phyloP scores from a whole-genome alignment of 371 early-diverging fungal species.

The Rhizomucor miehei region DNA sequence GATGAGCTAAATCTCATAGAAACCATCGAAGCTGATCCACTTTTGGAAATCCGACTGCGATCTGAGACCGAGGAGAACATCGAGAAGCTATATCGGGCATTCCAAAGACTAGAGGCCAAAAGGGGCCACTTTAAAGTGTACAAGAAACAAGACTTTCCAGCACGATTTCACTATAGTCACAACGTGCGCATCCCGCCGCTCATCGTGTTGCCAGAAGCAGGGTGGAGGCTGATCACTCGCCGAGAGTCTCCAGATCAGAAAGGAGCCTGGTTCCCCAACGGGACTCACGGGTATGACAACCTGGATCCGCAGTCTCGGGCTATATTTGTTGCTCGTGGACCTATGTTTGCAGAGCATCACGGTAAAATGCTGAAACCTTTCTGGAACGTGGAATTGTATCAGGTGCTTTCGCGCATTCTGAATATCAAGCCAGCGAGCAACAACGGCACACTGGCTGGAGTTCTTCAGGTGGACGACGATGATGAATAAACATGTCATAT shows the following conservation, averaged over 20 bases:
- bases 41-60: constrained; percentile 44
- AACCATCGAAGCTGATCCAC: constrained; percentile 28
- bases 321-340: constrained; percentile 83
- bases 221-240: constrained; percentile 56
- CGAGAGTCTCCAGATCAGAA: constrained; percentile 26
- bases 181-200: constrained; percentile 73
- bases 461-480: constrained; percentile 6
- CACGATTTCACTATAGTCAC: constrained; percentile 55
- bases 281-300: constrained; percentile 90
- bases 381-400: constrained; percentile 42
- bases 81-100: constrained; percentile 32
- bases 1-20: constrained; percentile 32
- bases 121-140: constrained; percentile 60
- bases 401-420: constrained; percentile 38
- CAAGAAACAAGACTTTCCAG: constrained; percentile 61
- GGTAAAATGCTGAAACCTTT: constrained; percentile 26
- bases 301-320: constrained; percentile 78
- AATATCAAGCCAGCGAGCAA: constrained; percentile 35
- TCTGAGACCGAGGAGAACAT: constrained; percentile 21
- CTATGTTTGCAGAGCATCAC: constrained; percentile 48
- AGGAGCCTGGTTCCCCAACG: constrained; percentile 38
- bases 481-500: too few species aligned
- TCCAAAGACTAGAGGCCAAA: constrained; percentile 23
- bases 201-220: constrained; percentile 66
- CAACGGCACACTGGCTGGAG: constrained; percentile 39